Evolutionary conservation across 2,329 filamentous ascomycete species (phyloP), one percentile per base, ranked within the genome.

Genomic region (Diaporthe capsici): DNA sequence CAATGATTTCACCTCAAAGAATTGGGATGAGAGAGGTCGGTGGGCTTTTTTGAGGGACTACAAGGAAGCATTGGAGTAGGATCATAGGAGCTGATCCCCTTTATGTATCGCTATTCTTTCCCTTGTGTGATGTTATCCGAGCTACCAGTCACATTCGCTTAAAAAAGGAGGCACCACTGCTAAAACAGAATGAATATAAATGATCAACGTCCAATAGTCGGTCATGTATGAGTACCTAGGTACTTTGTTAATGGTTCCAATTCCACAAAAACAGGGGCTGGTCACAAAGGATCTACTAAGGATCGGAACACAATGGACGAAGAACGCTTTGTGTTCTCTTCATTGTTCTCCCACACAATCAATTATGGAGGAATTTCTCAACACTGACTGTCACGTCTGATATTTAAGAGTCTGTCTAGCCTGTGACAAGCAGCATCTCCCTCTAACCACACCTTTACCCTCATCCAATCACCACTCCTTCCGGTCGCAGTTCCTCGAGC

Each of bases 31-130:
- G 65, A 85, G 87, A 76, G 81, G 81, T 1, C 81, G 85, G 47
- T 91, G 89, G 86, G 79, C 83, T 72, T 91, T 90, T 78, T 80
- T 91, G 78, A 84, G 81, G 47, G 88, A 90, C 75, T 89, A 89
- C 77, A 83, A 85, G 9, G 80, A 82, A 39, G 87, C 86, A 0
- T 82, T 88, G 15, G 80, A 80, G 0, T 79, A 57, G 13, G 13
- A 17, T 10, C 28, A 25, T 6, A 34, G 28, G 9, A 12, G 9
- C 42, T 22, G 25, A 13, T 42, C n/a, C 0, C 4, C 2, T 57
- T 57, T 31, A 2, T 34, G 12, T 3, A 22, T 34, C 15, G 31
- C 15, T 31, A 44, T 4, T 12, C 15, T 44, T 63, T 17, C n/a
- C 15, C n/a, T 8, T 47, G 1, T 22, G 2, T 0, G 4, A n/a